Conservation (phyloP, 2,329 filamentous ascomycete genomes). For the Cadophora sp. region DNA sequence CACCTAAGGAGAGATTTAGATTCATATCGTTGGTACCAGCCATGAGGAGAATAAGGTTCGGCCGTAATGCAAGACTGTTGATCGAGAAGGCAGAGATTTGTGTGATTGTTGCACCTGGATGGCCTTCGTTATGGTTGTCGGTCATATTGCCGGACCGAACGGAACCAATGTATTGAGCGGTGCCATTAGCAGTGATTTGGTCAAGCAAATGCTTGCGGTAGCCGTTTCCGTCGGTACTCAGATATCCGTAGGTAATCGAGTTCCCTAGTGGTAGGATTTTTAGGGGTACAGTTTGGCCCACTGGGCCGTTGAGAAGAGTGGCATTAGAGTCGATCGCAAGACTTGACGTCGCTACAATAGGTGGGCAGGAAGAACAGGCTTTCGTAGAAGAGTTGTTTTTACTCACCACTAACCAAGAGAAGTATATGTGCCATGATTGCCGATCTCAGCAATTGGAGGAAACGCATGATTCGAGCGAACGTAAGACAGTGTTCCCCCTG, state of each 20-base stretch:
- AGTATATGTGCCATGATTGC: background rate
- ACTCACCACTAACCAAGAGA: background rate
- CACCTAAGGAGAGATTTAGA: constrained; percentile 37
- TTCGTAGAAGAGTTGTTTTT: too few species aligned
- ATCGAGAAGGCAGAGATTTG: constrained; percentile 38
- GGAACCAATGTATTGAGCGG: constrained; percentile 43
- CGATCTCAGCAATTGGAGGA: background rate
- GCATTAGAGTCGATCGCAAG: background rate
- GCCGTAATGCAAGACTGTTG: constrained; percentile 32
- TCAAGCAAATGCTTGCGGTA: constrained; percentile 46
- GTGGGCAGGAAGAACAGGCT: background rate
- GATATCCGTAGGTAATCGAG: constrained; percentile 48
- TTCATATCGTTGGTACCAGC: constrained; percentile 46
- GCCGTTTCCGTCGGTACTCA: constrained; percentile 45
- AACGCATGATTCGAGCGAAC: background rate
- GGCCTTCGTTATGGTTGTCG: constrained; percentile 46
- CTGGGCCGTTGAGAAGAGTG: background rate
- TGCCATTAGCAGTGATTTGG: constrained; percentile 34
- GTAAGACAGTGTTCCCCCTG: background rate
- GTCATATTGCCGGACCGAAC: constrained; percentile 43
- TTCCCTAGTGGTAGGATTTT: constrained; percentile 31
- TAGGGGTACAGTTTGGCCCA: background rate
- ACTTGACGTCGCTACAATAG: background rate
- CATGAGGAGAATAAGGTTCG: constrained; percentile 46
- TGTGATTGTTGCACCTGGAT: constrained; percentile 43